These are phyloP conservation scores for Bryoerythrophyllum caledonicum DNA, from an alignment of 225 moss, liverwort and hornwort genomes.

Conservation along the genomic window DNA sequence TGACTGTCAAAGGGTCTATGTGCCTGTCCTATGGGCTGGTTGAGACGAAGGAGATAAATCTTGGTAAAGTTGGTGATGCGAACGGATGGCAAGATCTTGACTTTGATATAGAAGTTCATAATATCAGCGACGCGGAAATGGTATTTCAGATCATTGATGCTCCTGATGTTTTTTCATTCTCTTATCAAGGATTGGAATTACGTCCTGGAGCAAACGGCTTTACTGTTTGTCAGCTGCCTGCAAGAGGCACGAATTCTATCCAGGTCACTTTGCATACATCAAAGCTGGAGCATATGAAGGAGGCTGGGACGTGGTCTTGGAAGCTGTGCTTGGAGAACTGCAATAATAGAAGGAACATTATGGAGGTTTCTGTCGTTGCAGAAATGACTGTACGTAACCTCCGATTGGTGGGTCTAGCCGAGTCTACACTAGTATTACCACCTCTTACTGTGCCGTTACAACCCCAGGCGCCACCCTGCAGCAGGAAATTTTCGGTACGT, in stretches of 20 bases:
- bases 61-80: slow-evolving; percentile 91
- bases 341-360: slow-evolving; percentile 71
- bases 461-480: slow-evolving; percentile 53
- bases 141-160: slow-evolving; percentile 67
- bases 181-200: slow-evolving; percentile 40
- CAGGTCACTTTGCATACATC: slow-evolving; percentile 62
- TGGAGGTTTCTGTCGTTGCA: slow-evolving; percentile 74
- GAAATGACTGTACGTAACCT: slow-evolving; percentile 90
- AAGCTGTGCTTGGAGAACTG: slow-evolving; percentile 68
- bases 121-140: slow-evolving; percentile 76
- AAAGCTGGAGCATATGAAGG: slow-evolving; percentile 79
- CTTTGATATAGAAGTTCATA: slow-evolving; percentile 78
- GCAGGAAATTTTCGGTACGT: slow-evolving; percentile 67
- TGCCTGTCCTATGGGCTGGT: slow-evolving; percentile 76
- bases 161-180: slow-evolving; percentile 68
- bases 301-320: slow-evolving; percentile 84
- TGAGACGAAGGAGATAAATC: slow-evolving; percentile 63
- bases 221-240: slow-evolving; percentile 49
- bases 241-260: slow-evolving; percentile 52
- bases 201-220: slow-evolving; percentile 23
- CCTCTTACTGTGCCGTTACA: slow-evolving; percentile 74
- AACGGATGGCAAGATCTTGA: slow-evolving; percentile 91
- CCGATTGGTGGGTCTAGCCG: slow-evolving; percentile 71
- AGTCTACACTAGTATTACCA: slow-evolving; percentile 67
- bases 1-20: slow-evolving; percentile 73